Evolutionary conservation across 2,329 filamentous ascomycete genomes (phyloP), one percentile per base, ranked within the genome.

Genomic region (Bipolaris victoriae): DNA sequence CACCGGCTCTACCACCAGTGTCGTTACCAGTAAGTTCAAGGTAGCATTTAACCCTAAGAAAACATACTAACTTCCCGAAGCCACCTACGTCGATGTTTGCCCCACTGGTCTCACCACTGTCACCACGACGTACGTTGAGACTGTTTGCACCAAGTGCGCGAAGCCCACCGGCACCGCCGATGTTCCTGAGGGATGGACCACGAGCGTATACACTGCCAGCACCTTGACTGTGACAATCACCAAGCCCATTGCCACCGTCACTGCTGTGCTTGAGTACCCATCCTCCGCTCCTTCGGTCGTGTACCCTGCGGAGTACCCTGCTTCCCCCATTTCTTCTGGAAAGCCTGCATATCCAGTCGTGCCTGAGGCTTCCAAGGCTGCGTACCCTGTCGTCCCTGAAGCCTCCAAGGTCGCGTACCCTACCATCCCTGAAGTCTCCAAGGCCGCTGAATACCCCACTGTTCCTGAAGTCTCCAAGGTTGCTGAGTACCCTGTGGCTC

Each of bases 31-130:
- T 68, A 65, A 58, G 62, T 65, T 20, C 5, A 11, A 16, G 4
- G 15, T 29, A 39, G 24, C 15, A 7, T 2, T 5, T 1, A 24
- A 22, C 1, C 2, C 6, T 5, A 11, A 15, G 0, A 4, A 7
- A 29, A 7, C 15, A n/a, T 49, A n/a, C 46, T 58, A 24, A 58
- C 9, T 7, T 40, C 5, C 41, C 15, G 5, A 24, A 52, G 62
- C 67, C 36, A 69, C 71, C 20, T 76, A 76, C 51, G 64, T 75
- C n/a, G 73, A 76, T 41, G 61, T 74, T 24, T 76, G 73, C 70
- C 60, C 71, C 3, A 75, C 73, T 13, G 73, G 74, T 22, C 60
- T 74, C 24, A 75, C 71, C 15, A 75, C 73, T 22, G 61, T 69
- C 48, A 72, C 69, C 2, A 63, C 70, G 5, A 70, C 70, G 7